These are phyloP conservation scores for Phytophthora syringae DNA, from an alignment of 352 stramenopile species.

Conservation along the genomic window DNA sequence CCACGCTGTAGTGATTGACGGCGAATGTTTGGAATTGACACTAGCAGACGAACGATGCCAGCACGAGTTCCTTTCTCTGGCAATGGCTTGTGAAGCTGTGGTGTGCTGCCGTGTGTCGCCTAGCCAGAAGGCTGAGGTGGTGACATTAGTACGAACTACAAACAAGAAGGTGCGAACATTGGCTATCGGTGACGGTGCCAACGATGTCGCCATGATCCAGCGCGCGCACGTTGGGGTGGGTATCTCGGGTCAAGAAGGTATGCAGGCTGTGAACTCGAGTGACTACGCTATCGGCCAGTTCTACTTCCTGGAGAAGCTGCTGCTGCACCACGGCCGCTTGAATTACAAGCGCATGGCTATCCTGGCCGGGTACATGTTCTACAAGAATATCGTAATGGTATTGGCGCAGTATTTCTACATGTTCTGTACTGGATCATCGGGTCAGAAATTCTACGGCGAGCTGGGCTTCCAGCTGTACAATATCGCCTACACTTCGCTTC, in stretches of 20 bases:
- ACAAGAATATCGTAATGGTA: slow-evolving; percentile 97
- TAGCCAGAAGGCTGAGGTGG: slow-evolving; percentile 83
- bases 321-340: slow-evolving; percentile 97
- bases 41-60: slow-evolving; percentile 61
- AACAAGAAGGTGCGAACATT: slow-evolving; percentile 77
- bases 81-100: slow-evolving; percentile 75
- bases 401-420: slow-evolving; percentile 92
- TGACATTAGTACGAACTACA: slow-evolving; percentile 61
- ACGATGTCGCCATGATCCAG: slow-evolving; percentile 96
- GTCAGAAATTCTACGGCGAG: slow-evolving; percentile 85
- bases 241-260: slow-evolving; percentile 92
- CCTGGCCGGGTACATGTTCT: slow-evolving; percentile 98
- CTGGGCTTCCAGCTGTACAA: slow-evolving; percentile 92
- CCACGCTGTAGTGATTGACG: slow-evolving; percentile 73
- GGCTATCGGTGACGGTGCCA: slow-evolving; percentile 93
- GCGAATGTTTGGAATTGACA: slow-evolving; percentile 71
- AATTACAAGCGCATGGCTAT: slow-evolving; percentile 97
- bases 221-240: slow-evolving; percentile 90
- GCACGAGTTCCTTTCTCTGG: slow-evolving; percentile 68
- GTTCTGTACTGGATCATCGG: slow-evolving; percentile 92
- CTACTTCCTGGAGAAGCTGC: slow-evolving; percentile 92
- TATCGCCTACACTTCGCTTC: slow-evolving; percentile 93
- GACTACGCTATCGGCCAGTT: slow-evolving; percentile 99
- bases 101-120: slow-evolving; percentile 86
- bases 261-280: slow-evolving; percentile 96